A percentile compares a stretch with the other conserved stretches of the same genome.
phyloP scores from a whole-genome alignment of 352 stramenopile genomes.

The Globisporangium irregulare region DNA sequence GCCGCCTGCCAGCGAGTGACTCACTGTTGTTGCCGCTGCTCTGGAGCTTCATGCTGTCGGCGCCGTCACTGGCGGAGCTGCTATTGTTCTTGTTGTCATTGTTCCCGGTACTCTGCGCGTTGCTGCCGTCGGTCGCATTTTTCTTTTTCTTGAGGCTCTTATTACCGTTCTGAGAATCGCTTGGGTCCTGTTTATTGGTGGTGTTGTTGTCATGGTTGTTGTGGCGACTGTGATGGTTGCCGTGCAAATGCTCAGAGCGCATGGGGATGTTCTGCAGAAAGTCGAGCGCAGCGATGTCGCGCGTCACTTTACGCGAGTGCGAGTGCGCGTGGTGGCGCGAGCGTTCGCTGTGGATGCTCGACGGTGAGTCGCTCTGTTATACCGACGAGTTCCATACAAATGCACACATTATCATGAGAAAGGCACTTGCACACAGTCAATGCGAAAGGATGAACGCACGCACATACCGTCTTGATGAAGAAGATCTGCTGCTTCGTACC shows the following conservation, averaged over 20 bases:
- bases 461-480: constrained; percentile 36
- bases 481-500: constrained; percentile 18
- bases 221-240: not conserved
- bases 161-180: not conserved
- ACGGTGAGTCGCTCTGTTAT: constrained; percentile 35
- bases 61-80: constrained; percentile 3
- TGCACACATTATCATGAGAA: constrained; percentile 14
- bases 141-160: constrained; percentile 8
- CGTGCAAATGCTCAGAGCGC: constrained; percentile 43
- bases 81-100: not conserved
- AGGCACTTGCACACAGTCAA: not conserved
- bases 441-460: not conserved
- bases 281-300: constrained; percentile 84
- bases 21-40: constrained; percentile 19
- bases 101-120: not conserved
- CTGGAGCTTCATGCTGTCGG: constrained; percentile 3
- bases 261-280: constrained; percentile 89
- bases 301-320: constrained; percentile 74
- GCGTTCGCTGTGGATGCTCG: constrained; percentile 53
- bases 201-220: not conserved
- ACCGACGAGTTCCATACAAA: not conserved
- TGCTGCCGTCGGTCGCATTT: not conserved
- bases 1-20: constrained; percentile 54
- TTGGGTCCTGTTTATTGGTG: not conserved
- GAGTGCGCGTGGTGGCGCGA: constrained; percentile 26